These are phyloP conservation scores for Peronospora destructor DNA, from an alignment of 352 stramenopile genomes.

Conservation along the genomic window DNA sequence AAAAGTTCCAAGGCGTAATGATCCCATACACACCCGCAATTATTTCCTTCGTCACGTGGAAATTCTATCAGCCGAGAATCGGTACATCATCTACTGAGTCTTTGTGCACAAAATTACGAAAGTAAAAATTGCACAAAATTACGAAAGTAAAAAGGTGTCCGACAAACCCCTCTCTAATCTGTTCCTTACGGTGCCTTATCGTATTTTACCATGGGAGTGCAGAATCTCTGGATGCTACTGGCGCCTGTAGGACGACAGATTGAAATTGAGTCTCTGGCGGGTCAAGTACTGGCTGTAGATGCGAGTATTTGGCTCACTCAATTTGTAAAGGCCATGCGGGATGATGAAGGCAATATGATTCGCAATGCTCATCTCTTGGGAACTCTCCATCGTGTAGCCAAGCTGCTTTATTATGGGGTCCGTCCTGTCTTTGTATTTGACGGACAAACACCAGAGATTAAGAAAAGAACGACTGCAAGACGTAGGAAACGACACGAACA, in stretches of 20 bases:
- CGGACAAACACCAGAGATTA: conserved; percentile 95
- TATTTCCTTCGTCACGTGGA: too few relatives aligned
- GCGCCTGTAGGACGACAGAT: conserved; percentile 93
- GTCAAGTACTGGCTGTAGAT: conserved; percentile 95
- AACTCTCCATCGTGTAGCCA: conserved; percentile 90
- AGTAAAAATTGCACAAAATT: too few relatives aligned
- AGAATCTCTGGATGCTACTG: conserved; percentile 97
- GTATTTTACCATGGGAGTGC: conserved; percentile 90
- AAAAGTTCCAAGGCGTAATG: too few relatives aligned
- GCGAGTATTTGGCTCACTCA: conserved; percentile 99
- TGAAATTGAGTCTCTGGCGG: conserved; percentile 96
- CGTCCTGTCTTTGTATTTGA: conserved; percentile 99
- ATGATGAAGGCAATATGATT: conserved; percentile 92
- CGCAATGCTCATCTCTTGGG: conserved; percentile 93
- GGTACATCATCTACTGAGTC: too few relatives aligned
- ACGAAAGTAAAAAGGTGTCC: too few relatives aligned
- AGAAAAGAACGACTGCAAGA: conserved; percentile 79
- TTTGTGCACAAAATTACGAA: too few relatives aligned
- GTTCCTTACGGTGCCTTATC: neutral
- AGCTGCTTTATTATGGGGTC: conserved; percentile 94
- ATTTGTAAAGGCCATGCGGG: conserved; percentile 98
- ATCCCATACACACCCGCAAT: too few relatives aligned
- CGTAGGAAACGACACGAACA: conserved; percentile 61
- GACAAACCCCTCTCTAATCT: neutral
- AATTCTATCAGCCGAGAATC: too few relatives aligned